Evolutionary conservation across 805 yeast species (phyloP), one percentile per base, ranked within the genome.

Genomic region (Lachancea fermentati): DNA sequence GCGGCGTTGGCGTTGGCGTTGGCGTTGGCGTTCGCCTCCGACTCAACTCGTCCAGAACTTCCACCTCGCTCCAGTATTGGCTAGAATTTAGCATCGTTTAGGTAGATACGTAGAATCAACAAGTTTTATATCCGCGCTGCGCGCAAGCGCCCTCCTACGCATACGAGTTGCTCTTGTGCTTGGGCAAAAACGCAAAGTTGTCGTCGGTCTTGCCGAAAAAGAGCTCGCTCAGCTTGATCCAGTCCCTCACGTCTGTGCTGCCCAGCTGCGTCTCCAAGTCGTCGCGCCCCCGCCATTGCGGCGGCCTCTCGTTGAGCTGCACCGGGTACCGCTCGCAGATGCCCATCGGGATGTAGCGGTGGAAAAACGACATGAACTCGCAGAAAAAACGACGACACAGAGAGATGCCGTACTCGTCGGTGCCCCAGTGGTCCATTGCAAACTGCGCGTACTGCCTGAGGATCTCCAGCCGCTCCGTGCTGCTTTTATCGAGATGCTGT

Each of bases 341-440:
- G 1, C 97, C 98, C 49, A 87, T 81, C 5, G 99, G 99, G 39
- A 91, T 78, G 61, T 93, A 93, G 51, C 99, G 71, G 59, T 93
- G 95, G 51, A 95, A 85, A 63, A 93, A 93, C 35, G 96, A 84
- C 58, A 93, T 69, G 62, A 87, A 93, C 64, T 93, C 99, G 66
- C 97, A 91, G 72, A 91, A 68, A 63, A 78, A 93, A 54, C 97
- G 72, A 63, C 99, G 79, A 11, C 95, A 81, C 49, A 78, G 78
- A 43, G 85, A 82, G 41, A 93, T 75, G 30, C 99, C 99, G 61
- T 81, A 91, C 53, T 86, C 96, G 58, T 93, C 99, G 0, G 95
- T 74, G 4, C 99, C 98, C 97, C 98, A 93, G 63, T 93, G 97
- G 51, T 87, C 87, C 50, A 93, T 71, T 0, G 98, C 97, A 59